Evolutionary conservation across 2,329 filamentous ascomycete genomes (phyloP).

Genomic region (Pseudogymnoascus sp.): DNA sequence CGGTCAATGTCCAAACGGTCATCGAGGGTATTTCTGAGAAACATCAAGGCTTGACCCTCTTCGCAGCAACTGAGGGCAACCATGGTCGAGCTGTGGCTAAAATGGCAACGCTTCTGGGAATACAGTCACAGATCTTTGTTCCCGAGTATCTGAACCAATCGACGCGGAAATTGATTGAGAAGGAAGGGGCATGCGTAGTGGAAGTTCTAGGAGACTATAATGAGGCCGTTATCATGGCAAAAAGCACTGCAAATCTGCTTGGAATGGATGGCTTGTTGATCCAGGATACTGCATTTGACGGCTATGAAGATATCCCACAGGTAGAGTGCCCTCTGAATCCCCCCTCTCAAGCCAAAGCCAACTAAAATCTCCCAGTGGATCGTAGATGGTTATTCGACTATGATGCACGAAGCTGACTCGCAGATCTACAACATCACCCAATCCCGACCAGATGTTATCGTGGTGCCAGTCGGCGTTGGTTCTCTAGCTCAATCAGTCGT

Average conservation of each 20-base stretch:
- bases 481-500: constrained; percentile 65
- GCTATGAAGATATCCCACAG: constrained; percentile 58
- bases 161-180: constrained; percentile 49
- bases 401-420: constrained; percentile 60
- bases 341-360: not conserved
- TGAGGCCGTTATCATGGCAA: constrained; percentile 46
- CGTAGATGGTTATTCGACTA: constrained; percentile 69
- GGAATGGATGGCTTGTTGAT: constrained; percentile 45
- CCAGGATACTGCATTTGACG: constrained; percentile 61
- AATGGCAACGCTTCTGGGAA: constrained; percentile 54
- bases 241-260: constrained; percentile 31
- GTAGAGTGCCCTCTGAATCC: constrained; percentile 28
- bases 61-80: constrained; percentile 69
- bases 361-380: constrained; percentile 47
- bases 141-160: constrained; percentile 48
- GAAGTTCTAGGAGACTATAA: constrained; percentile 57
- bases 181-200: constrained; percentile 56
- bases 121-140: constrained; percentile 55
- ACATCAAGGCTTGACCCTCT: constrained; percentile 36
- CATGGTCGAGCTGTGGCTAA: constrained; percentile 66
- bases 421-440: constrained; percentile 43
- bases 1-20: constrained; percentile 38
- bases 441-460: constrained; percentile 40
- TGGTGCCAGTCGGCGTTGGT: constrained; percentile 66
- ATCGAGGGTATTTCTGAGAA: constrained; percentile 24